Base-by-base conservation (phyloP, 257 asterid genomes). In the Petunia axillaris region DNA sequence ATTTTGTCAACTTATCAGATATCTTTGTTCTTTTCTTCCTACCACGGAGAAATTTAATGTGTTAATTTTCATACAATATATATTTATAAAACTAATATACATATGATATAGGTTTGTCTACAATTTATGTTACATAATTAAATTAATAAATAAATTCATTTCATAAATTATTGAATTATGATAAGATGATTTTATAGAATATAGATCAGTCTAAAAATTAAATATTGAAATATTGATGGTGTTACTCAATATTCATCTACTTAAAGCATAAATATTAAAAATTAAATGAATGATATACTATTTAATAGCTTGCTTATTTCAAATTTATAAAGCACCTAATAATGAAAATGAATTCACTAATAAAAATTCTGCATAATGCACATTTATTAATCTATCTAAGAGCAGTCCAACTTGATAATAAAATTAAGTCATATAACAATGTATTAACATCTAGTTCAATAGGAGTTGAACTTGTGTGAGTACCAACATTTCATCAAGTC, bases 351-450 rank as follows among this genome's bases (percentile, higher is more conserved):
- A 57, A 57, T 57, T 64, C 15, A 52, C 11, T 8, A 52, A 15
- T 52, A 52, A 10, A 10, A 10, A 10, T 37, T 64, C 9, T 8
- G 43, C 50, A 70, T 70, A 35, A 46, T 70, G 40, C 59, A 48
- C 58, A 70, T 46, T 46, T 35, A n/a, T 70, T 70, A 9, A 10
- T 46, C 14, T 46, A 70, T 46, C 16, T 70, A 68, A 68, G 76
- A 43, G 1, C 40, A 16, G 38, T 35, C 9, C 8, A 25, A 71
- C 10, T 35, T 35, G 44, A 48, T 36, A 10, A 48, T 25, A 16
- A 70, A 46, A 44, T 62, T 4, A 43, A 43, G n/a, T 67, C 57
- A 48, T 71, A 48, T 11, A 71, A 48, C 6, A 71, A 48, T 41
- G 38, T 25, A 25, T 5, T 11, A 10, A 71, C 59, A 5, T 25